phyloP scores from a whole-genome alignment of 768 basidiomycete genomes.

The Lentinula aciculospora region DNA sequence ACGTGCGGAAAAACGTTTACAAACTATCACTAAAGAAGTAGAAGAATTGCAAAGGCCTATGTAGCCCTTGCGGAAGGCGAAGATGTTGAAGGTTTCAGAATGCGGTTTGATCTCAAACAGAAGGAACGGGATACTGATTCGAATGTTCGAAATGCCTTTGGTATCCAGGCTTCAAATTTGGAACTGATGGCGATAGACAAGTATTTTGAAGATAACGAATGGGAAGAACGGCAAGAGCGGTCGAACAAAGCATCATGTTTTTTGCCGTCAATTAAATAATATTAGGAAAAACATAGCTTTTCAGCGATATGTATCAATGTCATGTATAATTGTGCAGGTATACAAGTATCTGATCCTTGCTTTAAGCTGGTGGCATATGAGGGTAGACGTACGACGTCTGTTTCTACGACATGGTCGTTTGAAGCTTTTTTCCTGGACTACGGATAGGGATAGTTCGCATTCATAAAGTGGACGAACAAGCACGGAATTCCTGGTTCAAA shows the following conservation, averaged over 20 bases:
- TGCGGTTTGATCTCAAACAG: slow-evolving; percentile 21
- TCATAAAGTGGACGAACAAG: too few relatives aligned
- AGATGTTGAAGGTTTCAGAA: slow-evolving; percentile 18
- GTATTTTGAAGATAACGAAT: slow-evolving; percentile 67
- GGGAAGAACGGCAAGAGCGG: slow-evolving; percentile 36
- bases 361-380: too few relatives aligned
- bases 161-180: slow-evolving; percentile 17
- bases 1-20: slow-evolving; percentile 54
- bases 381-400: too few relatives aligned
- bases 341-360: too few relatives aligned
- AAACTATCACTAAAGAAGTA: slow-evolving; percentile 61
- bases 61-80: slow-evolving; percentile 56
- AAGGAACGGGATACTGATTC: slow-evolving; percentile 20
- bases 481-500: too few relatives aligned
- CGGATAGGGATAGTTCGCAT: too few relatives aligned
- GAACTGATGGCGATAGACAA: slow-evolving; percentile 49
- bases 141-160: slow-evolving; percentile 8
- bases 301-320: too few relatives aligned
- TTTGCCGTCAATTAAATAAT: background rate
- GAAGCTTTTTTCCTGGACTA: too few relatives aligned
- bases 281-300: too few relatives aligned
- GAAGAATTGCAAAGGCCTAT: slow-evolving; percentile 67
- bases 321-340: too few relatives aligned
- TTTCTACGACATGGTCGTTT: too few relatives aligned
- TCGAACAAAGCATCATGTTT: background rate